Evolutionary conservation across 2,329 filamentous ascomycete genomes (phyloP).

Genomic region (Chrysoporthe cubensis): DNA sequence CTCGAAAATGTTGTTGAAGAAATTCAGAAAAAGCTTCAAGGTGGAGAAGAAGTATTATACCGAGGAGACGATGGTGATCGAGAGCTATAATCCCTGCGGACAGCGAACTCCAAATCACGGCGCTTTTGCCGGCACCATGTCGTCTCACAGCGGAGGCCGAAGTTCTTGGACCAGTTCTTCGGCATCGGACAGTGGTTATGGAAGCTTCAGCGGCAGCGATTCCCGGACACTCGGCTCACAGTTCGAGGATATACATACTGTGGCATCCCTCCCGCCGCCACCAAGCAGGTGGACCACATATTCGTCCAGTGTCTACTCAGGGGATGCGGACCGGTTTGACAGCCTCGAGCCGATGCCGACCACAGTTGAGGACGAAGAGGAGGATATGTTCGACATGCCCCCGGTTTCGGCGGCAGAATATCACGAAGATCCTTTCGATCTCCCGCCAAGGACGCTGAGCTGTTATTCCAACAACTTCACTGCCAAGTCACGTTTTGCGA

Average conservation of each 20-base stretch:
- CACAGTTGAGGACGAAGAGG: background rate
- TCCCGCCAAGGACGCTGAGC: constrained; percentile 12
- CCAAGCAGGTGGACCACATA: constrained; percentile 11
- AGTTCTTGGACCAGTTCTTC: constrained; percentile 18
- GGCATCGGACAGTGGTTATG: constrained; percentile 27
- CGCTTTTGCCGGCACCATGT: background rate
- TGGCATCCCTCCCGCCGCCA: background rate
- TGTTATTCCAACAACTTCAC: constrained; percentile 7
- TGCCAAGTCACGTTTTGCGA: constrained; percentile 22
- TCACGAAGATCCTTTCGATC: constrained; percentile 6
- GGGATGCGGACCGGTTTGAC: background rate
- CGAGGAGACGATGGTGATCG: too few species aligned
- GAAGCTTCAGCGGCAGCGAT: background rate
- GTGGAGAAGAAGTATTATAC: background rate
- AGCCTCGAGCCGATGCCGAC: background rate
- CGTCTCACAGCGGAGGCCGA: background rate
- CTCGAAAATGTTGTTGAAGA: constrained; percentile 24
- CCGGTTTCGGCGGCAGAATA: background rate
- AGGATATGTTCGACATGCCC: background rate
- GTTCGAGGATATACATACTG: background rate
- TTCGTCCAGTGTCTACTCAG: constrained; percentile 21
- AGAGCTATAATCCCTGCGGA: constrained; percentile 18
- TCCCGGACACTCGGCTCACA: background rate
- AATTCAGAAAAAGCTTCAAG: constrained; percentile 13
- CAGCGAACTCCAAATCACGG: constrained; percentile 4